Base-by-base conservation (phyloP, 1,284 basidiomycete genomes). In the Naganishia sp. region DNA sequence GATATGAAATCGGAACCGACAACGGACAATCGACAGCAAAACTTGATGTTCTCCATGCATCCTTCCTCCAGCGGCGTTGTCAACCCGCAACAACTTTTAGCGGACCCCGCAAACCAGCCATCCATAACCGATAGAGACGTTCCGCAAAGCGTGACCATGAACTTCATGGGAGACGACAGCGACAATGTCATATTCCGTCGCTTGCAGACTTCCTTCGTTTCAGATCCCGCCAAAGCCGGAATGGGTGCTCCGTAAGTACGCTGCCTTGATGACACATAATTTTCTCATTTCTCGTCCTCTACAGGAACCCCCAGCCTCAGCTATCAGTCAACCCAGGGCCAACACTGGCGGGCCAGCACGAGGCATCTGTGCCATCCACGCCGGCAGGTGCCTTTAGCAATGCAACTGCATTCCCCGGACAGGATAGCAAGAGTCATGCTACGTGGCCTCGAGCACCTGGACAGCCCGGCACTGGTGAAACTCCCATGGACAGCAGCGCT, bases 21-120 rank as follows among this genome's bases (percentile, higher is more conserved):
- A 10, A 23, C 49, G 18, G 15, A 31, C 16, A 23, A 5, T 6
- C 46, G 57, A 16, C 31, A 44, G 16, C 57, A 61, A 25, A 61
- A 61, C 33, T 42, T 61, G 48, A 49, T 52, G 48, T 61, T 61
- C 16, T 61, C 57, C n/a, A 61, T 61, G 57, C 46, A 61, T 43
- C 48, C 48, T 4, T 42, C 57, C 2, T 39, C 57, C 3, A 61
- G 6, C 21, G 57, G 57, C 15, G 57, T 61, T 4, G 57, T 61
- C 36, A 61, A 52, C 5, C 44, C 53, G 0, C 65, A 55, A 49
- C 65, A 63, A 31, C 28, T 63, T 18, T 21, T 55, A 15, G 43
- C 61, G 16, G 52, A 55, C 15, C 44, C 50, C 16, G 61, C 52
- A 23, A 55, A 63, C 43, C 39, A 49, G 13, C 31, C 25, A 28